Conservation (phyloP, 441 rosid genomes). For the Pelargonium myrrhifolium region DNA sequence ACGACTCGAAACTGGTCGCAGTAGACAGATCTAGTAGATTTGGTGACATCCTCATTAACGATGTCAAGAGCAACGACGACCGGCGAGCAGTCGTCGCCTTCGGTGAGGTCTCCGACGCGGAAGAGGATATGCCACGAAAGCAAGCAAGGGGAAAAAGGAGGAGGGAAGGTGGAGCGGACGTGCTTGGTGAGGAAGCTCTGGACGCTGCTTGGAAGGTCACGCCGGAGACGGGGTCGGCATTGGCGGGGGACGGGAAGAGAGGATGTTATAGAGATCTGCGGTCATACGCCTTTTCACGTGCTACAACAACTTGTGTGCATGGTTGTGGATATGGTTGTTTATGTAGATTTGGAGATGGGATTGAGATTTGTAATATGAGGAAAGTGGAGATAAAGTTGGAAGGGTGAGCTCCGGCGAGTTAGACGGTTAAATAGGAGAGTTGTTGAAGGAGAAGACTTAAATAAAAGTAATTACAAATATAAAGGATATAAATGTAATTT, state of each 20-base stretch:
- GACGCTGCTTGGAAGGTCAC: conserved; percentile 28
- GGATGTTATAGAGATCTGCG: conserved; percentile 39
- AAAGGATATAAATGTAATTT: too few species aligned
- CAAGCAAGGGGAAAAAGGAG: conserved; percentile 37
- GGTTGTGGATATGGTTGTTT: too few species aligned
- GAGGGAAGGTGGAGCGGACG: conserved; percentile 36
- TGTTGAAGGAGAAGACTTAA: too few species aligned
- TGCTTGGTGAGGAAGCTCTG: conserved; percentile 29
- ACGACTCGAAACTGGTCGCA: conserved; percentile 73
- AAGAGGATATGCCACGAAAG: conserved; percentile 55
- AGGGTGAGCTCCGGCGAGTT: too few species aligned
- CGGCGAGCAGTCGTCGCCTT: conserved; percentile 31
- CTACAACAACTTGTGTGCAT: conserved; percentile 39
- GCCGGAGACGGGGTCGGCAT: background rate
- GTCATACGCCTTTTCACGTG: conserved; percentile 34
- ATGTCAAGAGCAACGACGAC: conserved; percentile 38
- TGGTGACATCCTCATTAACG: conserved; percentile 59
- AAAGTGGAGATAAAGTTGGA: too few species aligned
- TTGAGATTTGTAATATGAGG: too few species aligned
- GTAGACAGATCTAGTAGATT: conserved; percentile 55
- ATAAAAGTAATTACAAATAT: too few species aligned
- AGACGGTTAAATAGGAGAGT: too few species aligned
- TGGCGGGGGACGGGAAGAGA: conserved; percentile 27
- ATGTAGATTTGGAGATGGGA: too few species aligned
- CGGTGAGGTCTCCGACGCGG: conserved; percentile 37